Percentiles rank a stretch among this genome's conserved stretches.
These are phyloP conservation scores for Cyberlindnera maritima DNA, from an alignment of 805 yeast genomes.

Conservation along the genomic window DNA sequence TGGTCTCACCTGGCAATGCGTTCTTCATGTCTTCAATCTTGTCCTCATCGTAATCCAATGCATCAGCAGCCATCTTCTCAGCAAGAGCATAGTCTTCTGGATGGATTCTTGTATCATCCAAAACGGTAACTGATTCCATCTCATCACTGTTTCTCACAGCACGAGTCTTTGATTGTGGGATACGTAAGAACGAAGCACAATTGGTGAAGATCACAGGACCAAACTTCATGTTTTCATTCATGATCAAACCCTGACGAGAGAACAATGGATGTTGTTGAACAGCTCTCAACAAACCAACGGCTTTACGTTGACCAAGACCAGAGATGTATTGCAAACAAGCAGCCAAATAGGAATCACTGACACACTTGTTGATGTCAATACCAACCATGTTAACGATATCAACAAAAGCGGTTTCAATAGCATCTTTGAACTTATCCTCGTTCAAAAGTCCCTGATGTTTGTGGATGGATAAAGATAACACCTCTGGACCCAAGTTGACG, in stretches of 20 bases:
- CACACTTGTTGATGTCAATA: constrained; percentile 88
- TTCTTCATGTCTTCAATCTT: constrained; percentile 78
- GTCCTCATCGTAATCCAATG: constrained; percentile 93
- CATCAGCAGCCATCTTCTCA: constrained; percentile 97
- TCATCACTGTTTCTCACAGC: constrained; percentile 35
- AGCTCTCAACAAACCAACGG: constrained; percentile 79
- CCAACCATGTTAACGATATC: constrained; percentile 92
- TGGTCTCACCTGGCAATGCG: constrained; percentile 69
- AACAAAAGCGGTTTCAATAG: constrained; percentile 78
- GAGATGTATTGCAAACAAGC: constrained; percentile 72
- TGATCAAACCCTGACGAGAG: constrained; percentile 87
- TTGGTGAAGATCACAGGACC: constrained; percentile 84
- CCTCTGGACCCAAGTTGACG: constrained; percentile 72
- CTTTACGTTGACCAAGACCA: constrained; percentile 95
- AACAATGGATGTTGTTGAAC: constrained; percentile 57
- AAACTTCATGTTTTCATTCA: constrained; percentile 59
- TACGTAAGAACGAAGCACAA: constrained; percentile 84
- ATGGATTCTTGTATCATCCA: constrained; percentile 95
- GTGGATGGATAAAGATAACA: constrained; percentile 64
- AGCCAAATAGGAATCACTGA: constrained; percentile 70
- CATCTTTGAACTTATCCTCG: constrained; percentile 57
- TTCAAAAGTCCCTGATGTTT: constrained; percentile 72
- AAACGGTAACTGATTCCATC: constrained; percentile 62
- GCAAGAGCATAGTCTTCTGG: constrained; percentile 98
- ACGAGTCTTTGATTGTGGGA: constrained; percentile 52